Conservation (phyloP, 2,329 filamentous ascomycete species). For the Pseudogymnoascus sp. region DNA sequence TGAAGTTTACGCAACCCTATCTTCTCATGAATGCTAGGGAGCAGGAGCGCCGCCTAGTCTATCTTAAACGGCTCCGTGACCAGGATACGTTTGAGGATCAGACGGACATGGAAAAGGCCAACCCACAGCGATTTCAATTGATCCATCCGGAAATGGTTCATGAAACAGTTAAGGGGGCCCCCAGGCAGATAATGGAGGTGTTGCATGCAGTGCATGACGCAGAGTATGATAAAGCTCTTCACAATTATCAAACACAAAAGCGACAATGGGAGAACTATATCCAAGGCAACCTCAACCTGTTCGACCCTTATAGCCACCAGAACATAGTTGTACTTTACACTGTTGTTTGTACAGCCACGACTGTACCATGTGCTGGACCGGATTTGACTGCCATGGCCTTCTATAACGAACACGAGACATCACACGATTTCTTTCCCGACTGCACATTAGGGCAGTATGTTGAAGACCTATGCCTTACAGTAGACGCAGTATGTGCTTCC, state of each 20-base stretch:
- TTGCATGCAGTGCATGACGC: constrained; percentile 91
- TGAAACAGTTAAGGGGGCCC: constrained; percentile 67
- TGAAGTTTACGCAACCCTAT: constrained; percentile 90
- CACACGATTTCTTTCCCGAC: constrained; percentile 65
- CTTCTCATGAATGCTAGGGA: constrained; percentile 86
- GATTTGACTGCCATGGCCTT: constrained; percentile 85
- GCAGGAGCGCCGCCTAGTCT: constrained; percentile 74
- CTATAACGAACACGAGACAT: constrained; percentile 77
- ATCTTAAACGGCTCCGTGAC: constrained; percentile 75
- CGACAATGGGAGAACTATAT: constrained; percentile 95
- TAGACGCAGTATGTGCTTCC: constrained; percentile 68
- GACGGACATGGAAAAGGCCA: constrained; percentile 51
- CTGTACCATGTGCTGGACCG: constrained; percentile 86
- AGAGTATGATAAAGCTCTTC: constrained; percentile 89
- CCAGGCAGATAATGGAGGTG: constrained; percentile 84
- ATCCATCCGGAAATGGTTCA: constrained; percentile 96
- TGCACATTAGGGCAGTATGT: constrained; percentile 93
- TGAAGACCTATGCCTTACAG: constrained; percentile 74
- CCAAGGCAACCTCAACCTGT: constrained; percentile 77
- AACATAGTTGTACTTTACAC: constrained; percentile 94
- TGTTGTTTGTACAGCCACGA: constrained; percentile 85
- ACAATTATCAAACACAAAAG: constrained; percentile 90
- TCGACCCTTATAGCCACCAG: constrained; percentile 91
- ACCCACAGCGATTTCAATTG: constrained; percentile 70
- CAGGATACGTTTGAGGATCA: constrained; percentile 55